phyloP scores from a whole-genome alignment of 2,329 filamentous ascomycete genomes.

The Xylaria digitata region DNA sequence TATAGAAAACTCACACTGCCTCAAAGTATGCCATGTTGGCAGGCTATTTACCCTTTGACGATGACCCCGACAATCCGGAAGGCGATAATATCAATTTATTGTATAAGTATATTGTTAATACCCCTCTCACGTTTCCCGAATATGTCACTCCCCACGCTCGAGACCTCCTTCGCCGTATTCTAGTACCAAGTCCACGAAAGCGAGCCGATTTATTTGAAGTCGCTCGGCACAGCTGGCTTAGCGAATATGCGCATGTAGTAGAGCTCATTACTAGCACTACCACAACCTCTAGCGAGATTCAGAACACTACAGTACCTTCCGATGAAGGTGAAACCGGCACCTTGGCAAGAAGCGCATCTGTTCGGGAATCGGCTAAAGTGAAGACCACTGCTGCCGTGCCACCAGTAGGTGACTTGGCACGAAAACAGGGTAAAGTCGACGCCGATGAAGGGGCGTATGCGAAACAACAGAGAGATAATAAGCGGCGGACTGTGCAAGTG shows the following conservation, averaged over 20 bases:
- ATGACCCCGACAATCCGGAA: constrained; percentile 97
- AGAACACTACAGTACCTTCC: constrained; percentile 76
- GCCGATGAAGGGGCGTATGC: constrained; percentile 66
- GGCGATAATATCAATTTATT: constrained; percentile 99
- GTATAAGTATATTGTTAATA: constrained; percentile 99
- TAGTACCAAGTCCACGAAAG: constrained; percentile 94
- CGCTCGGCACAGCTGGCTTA: constrained; percentile 96
- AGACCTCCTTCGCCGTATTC: constrained; percentile 89
- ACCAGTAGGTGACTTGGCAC: constrained; percentile 71
- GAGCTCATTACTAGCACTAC: constrained; percentile 97
- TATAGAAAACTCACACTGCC: constrained; percentile 37
- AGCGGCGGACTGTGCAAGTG: constrained; percentile 94
- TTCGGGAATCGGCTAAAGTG: constrained; percentile 84
- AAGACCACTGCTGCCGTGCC: constrained; percentile 60
- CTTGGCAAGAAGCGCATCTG: constrained; percentile 88
- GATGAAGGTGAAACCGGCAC: constrained; percentile 69
- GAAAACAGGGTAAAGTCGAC: constrained; percentile 81
- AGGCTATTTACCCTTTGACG: constrained; percentile 96
- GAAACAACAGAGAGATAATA: constrained; percentile 83
- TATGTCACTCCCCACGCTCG: constrained; percentile 97
- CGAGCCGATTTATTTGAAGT: constrained; percentile 97
- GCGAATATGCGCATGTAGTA: constrained; percentile 95
- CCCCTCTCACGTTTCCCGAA: constrained; percentile 96
- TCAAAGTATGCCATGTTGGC: constrained; percentile 97
- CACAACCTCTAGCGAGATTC: constrained; percentile 85